Percentiles rank a stretch among this genome's conserved stretches.
Evolutionary conservation across 177 flowering plant species (phyloP).

Genomic region (Vitis hybrid): DNA sequence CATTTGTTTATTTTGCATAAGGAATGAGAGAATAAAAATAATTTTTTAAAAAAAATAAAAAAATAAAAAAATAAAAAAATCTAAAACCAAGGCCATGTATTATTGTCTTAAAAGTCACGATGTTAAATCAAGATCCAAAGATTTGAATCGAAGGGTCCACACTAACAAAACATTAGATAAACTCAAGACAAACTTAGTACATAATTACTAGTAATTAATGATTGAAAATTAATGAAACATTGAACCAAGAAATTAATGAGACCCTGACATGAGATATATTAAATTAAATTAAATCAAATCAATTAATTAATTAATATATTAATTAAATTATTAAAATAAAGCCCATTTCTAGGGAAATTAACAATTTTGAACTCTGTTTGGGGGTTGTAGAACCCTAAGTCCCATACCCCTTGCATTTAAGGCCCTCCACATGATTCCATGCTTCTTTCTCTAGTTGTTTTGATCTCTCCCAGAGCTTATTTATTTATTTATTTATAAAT

Average conservation of each 20-base stretch:
- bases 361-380: slow-evolving; percentile 13
- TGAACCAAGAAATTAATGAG: slow-evolving; percentile 19
- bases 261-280: slow-evolving; percentile 28
- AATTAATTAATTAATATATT: too few species aligned
- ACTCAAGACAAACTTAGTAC: too few species aligned
- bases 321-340: slow-evolving; percentile 8
- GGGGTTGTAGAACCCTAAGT: slow-evolving; percentile 23
- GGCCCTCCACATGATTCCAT: slow-evolving; percentile 38
- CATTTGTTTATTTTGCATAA: too few species aligned
- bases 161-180: too few species aligned
- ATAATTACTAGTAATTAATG: too few species aligned
- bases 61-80: too few species aligned
- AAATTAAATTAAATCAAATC: not conserved
- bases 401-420: slow-evolving; percentile 29
- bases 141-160: too few species aligned
- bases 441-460: slow-evolving; percentile 17
- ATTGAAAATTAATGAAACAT: not conserved
- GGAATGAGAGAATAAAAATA: too few species aligned
- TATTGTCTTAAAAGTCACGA: too few species aligned
- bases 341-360: slow-evolving; percentile 25
- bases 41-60: too few species aligned
- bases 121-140: too few species aligned
- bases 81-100: too few species aligned
- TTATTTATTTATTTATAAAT: not conserved
- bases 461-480: slow-evolving; percentile 8